A percentile compares a stretch with the other conserved stretches of the same genome.
phyloP scores from a whole-genome alignment of 331 rosid genomes.

The Malus hybrid region DNA sequence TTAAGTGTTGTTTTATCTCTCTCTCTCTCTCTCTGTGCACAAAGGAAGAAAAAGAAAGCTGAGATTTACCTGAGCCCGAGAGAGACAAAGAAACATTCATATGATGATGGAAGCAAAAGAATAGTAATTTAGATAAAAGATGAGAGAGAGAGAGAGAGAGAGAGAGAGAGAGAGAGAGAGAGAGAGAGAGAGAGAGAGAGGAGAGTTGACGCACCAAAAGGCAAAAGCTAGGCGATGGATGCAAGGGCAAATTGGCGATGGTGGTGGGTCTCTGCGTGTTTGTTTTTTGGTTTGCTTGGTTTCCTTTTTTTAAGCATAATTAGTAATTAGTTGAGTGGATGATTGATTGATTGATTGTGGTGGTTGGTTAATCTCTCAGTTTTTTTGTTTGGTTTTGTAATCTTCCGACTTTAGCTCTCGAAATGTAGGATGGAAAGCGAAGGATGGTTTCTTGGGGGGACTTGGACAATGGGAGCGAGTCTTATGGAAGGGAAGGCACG shows the following conservation, averaged over 20 bases:
- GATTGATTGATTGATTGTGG: neutral
- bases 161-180: neutral
- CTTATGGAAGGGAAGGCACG: slow-evolving; percentile 10
- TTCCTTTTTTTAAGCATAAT: neutral
- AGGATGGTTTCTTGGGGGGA: neutral
- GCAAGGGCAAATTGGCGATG: neutral
- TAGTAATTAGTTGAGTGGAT: neutral
- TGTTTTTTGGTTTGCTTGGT: neutral
- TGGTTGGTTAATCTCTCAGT: neutral
- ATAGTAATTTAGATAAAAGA: neutral
- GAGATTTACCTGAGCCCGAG: neutral
- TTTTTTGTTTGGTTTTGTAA: neutral
- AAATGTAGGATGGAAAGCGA: neutral
- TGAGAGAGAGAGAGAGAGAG: neutral
- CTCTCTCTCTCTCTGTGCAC: neutral
- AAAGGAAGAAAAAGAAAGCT: neutral
- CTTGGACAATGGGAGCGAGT: slow-evolving; percentile 9
- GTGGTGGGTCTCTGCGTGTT: neutral
- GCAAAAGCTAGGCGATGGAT: neutral
- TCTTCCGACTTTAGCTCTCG: neutral
- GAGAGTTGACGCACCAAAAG: neutral
- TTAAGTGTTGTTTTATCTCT: neutral
- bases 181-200: neutral
- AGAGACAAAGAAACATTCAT: neutral
- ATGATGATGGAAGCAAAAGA: neutral